Base-by-base conservation (phyloP, 148 eudicot genomes). In the Rhododendron henanense region DNA sequence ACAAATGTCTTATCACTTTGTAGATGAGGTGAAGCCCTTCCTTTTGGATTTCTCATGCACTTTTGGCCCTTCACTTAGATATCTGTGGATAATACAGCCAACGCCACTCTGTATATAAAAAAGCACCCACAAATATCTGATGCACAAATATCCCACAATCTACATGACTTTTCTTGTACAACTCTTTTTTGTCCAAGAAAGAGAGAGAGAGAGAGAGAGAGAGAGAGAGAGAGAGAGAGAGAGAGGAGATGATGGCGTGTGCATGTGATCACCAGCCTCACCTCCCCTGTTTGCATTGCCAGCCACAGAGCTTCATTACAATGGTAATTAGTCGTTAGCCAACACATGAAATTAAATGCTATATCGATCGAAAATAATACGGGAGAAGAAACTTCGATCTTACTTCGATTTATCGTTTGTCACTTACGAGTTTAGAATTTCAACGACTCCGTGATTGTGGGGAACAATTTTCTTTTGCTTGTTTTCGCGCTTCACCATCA, bases 1-100 rank as follows among this genome's bases (percentile, higher is more conserved):
- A 6, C 28, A 53, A 81, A 35, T 69, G 35, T 28, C 75, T 69
- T 69, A 69, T 69, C 37, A 31, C 16, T 31, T 69, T 31, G 75
- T 13, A 53, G 76, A 65, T 85, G 87, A 65, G 79, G 71, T 85
- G 81, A 78, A 78, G 55, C 80, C 80, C 21, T 55, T 31, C 14
- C 41, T 35, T 41, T 47, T 69, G 67, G 88, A 82, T 81, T 81
- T 82, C 88, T 74, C 88, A 28, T 75, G 41, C 88, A 73, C 71
- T 86, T 82, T 86, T 86, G 88, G 61, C 88, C 88, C 85, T 86
- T 82, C 85, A 79, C 81, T 59, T 74, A 19, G 88, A 86, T 86
- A 74, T 82, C 57, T n/a, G 9, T 75, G 88, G 88, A 86, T 86
- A 86, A 81, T 71, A 53, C 75, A 75, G 51, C 79, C 28, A 37